Evolutionary conservation across 1,139 yeast species (phyloP).

Genomic region (Spathaspora sp.): DNA sequence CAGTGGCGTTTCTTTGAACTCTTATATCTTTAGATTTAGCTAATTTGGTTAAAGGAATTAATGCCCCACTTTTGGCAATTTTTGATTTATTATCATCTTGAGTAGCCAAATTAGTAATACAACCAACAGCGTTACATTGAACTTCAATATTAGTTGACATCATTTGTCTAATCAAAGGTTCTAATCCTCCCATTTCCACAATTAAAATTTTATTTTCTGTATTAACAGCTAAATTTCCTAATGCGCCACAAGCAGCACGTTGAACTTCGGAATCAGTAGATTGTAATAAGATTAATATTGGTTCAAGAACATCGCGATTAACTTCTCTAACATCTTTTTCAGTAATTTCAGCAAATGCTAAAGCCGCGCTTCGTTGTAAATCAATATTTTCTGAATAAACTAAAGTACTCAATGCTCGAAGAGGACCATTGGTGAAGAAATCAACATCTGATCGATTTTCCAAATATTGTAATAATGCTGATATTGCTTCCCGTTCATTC

Average conservation of each 20-base stretch:
- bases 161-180: constrained; percentile 96
- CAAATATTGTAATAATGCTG: constrained; percentile 81
- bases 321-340: constrained; percentile 94
- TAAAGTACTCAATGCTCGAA: constrained; percentile 85
- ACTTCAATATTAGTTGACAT: constrained; percentile 96
- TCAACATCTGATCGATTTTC: constrained; percentile 86
- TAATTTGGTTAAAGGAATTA: constrained; percentile 86
- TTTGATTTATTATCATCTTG: constrained; percentile 95
- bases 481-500: constrained; percentile 94
- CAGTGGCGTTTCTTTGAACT: constrained; percentile 98
- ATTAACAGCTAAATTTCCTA: constrained; percentile 95
- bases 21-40: constrained; percentile 94
- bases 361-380: constrained; percentile 94
- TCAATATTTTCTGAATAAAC: constrained; percentile 95
- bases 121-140: constrained; percentile 98
- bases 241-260: constrained; percentile 97
- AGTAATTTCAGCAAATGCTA: constrained; percentile 97
- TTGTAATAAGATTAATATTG: constrained; percentile 83
- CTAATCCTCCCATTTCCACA: constrained; percentile 97
- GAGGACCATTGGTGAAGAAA: constrained; percentile 87
- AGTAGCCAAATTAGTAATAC: constrained; percentile 97
- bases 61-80: constrained; percentile 96
- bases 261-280: constrained; percentile 92
- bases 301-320: constrained; percentile 87
- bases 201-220: constrained; percentile 90